These are phyloP conservation scores for Cardamine occulta DNA, from an alignment of 345 rosid species.

Conservation along the genomic window DNA sequence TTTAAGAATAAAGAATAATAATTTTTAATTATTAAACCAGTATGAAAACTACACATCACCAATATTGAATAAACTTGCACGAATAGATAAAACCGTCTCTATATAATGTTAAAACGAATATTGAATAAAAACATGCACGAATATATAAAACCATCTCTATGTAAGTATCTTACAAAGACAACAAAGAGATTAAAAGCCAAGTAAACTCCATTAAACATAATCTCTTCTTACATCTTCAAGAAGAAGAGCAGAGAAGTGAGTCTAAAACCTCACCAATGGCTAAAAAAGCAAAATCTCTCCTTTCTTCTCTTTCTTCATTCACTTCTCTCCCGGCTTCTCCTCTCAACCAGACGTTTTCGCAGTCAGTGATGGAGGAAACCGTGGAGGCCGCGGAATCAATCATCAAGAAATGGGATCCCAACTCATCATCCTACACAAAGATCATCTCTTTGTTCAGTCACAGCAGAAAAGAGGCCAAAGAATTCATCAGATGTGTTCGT, in stretches of 20 bases:
- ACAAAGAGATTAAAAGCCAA: neutral
- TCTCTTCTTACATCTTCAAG: neutral
- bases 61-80: neutral
- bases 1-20: neutral
- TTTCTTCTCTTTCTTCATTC: slow-evolving; percentile 39
- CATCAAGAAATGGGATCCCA: slow-evolving; percentile 64
- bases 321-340: slow-evolving; percentile 35
- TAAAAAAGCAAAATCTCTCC: slow-evolving; percentile 15
- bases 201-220: neutral
- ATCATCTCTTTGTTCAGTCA: slow-evolving; percentile 48
- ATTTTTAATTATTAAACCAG: neutral
- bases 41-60: neutral
- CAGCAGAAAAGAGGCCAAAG: slow-evolving; percentile 55
- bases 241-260: neutral
- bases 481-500: slow-evolving; percentile 49
- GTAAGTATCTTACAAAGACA: slow-evolving; percentile 30
- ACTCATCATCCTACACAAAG: slow-evolving; percentile 46
- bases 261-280: slow-evolving; percentile 21
- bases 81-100: slow-evolving; percentile 2
- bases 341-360: slow-evolving; percentile 41
- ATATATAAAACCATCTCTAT: slow-evolving; percentile 21
- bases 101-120: slow-evolving; percentile 4
- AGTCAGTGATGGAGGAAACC: slow-evolving; percentile 54
- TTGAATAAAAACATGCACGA: neutral
- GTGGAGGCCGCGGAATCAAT: slow-evolving; percentile 53